Conservation (phyloP, 345 rosid species). For the Rhodamnia rubescens region DNA sequence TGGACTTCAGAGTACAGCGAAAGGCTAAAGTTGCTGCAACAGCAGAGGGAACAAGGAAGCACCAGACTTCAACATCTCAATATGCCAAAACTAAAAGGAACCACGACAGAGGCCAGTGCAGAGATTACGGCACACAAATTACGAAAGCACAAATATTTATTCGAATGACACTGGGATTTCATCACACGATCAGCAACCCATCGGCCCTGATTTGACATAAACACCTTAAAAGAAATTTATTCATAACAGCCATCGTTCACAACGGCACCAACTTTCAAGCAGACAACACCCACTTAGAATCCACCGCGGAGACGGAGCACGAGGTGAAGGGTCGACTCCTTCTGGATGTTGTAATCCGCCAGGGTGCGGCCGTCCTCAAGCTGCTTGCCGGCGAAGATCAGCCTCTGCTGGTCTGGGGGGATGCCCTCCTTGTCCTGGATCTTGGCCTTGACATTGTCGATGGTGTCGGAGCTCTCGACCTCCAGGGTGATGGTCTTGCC, state of each 20-base stretch:
- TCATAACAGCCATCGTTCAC: background rate
- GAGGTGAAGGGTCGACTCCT: background rate
- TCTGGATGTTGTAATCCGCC: background rate
- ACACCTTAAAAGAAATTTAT: background rate
- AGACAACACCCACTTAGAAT: background rate
- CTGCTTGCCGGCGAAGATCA: background rate
- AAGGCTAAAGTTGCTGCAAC: too few relatives aligned
- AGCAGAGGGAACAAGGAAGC: too few relatives aligned
- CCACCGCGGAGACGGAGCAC: background rate
- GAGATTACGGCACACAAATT: too few relatives aligned
- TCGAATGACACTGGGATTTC: background rate
- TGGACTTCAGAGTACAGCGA: too few relatives aligned
- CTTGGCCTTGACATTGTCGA: background rate
- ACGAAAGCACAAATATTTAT: fast-evolving
- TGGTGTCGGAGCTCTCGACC: background rate
- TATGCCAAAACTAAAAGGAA: background rate
- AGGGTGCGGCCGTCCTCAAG: background rate
- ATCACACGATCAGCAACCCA: background rate
- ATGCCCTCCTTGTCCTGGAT: background rate
- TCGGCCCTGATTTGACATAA: background rate
- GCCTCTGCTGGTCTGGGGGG: background rate
- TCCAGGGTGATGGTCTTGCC: background rate
- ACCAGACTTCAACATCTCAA: background rate
- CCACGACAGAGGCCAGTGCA: background rate
- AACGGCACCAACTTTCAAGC: fast-evolving